Evolutionary conservation across 2,329 filamentous ascomycete genomes (phyloP), one percentile per base, ranked within the genome.

Genomic region (Penicillium polonicum): DNA sequence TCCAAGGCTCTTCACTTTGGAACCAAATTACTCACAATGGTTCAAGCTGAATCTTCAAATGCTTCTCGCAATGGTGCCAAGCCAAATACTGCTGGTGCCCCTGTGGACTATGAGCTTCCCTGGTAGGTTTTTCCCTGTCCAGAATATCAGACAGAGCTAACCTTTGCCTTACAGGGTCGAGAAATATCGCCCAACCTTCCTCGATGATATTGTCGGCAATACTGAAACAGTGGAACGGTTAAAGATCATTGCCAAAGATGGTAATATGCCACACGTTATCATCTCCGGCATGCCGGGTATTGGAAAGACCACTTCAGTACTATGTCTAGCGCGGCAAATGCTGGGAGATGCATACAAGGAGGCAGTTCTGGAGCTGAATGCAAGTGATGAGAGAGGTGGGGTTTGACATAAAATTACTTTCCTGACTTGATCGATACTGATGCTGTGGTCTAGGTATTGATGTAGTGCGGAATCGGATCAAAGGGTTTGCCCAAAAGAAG

Each of bases 261-360:
- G 94, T 68, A 99, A 99, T 78, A 97, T 99, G 92, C 94, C 94
- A 2, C 94, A 99, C 78, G 86, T 99, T 70, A 97, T 99, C 77
- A 97, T 99, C 70, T 96, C 91, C n/a, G 94, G 94, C 59, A 97
- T 96, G 92, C 94, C 94, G 21, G 94, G 94, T 71, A 99, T 97
- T 70, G 94, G 94, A 76, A 99, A 99, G 81, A 99, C 94, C 4
- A 97, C 94, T 0, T 96, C 92, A 55, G 88, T 99, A 55, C 80
- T 97, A 60, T 97, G 94, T 73, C 85, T 99, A 46, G 94, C 94
- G 19, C 85, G 93, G 59, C 93, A 97, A 73, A 79, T 99, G 59
- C 82, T 99, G 2, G 94, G 94, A 9, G 90, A 96, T 71, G 84
- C 91, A 31, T 99, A 97, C 82, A 97, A 97, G 77, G 94, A 99